Base-by-base conservation (phyloP, 805 yeast species). In the Blastobotrys robertii region DNA sequence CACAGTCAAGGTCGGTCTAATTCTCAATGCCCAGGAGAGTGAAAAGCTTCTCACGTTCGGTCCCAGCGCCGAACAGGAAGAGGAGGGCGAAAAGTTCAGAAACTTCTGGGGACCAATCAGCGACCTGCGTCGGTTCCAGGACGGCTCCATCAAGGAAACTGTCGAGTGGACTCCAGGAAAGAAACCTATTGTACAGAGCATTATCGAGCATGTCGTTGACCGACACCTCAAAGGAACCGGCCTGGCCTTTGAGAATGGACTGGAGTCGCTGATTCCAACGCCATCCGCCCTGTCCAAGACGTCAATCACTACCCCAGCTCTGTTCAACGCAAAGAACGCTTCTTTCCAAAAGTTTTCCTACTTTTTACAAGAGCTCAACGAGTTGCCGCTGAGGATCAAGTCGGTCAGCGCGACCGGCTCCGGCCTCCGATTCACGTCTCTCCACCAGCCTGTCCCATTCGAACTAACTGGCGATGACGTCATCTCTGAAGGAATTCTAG, bases 61-160 rank as follows among this genome's bases (percentile, higher is more conserved):
- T 1, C 97, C 97, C 8, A 64, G 68, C 32, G 77, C 79, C 49
- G 68, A 68, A 10, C 74, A 74, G 33, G 82, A 76, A 19, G 77
- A 71, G 11, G 76, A 65, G 22, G 75, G 79, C n/a, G 66, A 73
- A 5, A 69, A 72, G 43, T 92, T 92, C 66, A 76, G 83, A 51
- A 65, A 75, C 4, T 88, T 92, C 57, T 92, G 99, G 99, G 97
- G 97, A 8, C 57, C 73, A 8, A 81, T 76, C 50, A 78, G 94
- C 0, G 84, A 92, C 10, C 69, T 92, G 44, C 77, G 99, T 68
- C 77, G 92, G 59, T 92, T 90, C 67, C 87, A 84, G 57, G 95
- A 92, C 63, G 97, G 97, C 32, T 70, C 81, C 3, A 87, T 92
- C 46, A 80, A 77, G 48, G 94, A 92, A 63, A 84, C 95, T 59